Base-by-base conservation (phyloP, 202 grass and related monocot genomes). In the Tripidium arundinaceum region DNA sequence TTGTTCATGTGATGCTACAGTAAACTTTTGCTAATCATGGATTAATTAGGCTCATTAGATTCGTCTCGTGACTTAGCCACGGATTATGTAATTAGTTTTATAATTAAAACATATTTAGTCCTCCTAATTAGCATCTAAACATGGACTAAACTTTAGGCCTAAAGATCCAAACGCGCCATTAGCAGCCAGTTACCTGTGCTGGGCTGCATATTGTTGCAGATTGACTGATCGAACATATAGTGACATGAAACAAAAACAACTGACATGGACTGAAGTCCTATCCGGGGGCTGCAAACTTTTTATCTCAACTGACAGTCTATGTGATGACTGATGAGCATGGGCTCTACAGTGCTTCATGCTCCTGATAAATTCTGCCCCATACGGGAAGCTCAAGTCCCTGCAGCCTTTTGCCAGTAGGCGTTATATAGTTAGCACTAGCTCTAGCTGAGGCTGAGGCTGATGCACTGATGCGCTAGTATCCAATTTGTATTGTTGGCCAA, bases 221-320 rank as follows among this genome's bases (percentile, higher is more conserved):
- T 13, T 27, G 57, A 76, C 26, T 24, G 46, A 68, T 15, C 2
- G 62, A 54, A 9, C 9, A 21, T 52, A 25, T 13, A 41, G 25
- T 62, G 58, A 34, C 33, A 39, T 65, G 58, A 79, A 85, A 65
- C 59, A 13, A 59, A 40, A 73, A 58, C 67, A 57, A 19, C 2
- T 74, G 69, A 79, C 27, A 65, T 19, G 26, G 60, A 46, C 76
- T 54, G 6, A 43, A 36, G 43, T 9, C 5, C 59, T 80, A 45
- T 80, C 60, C 2, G 2, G 58, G 58, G 43, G 83, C 42, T 37
- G 68, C 68, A 84, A 61, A n/a, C 24, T 31, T 78, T 78, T 31
- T 68, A 79, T 72, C 34, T 61, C 31, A 22, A 62, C 63, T 25
- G 55, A 29, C 63, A 69, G 49, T 31, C 62, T 68, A 65, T 46